These are phyloP conservation scores for Kodamaea sagamina DNA, from an alignment of 805 yeast genomes.

Conservation along the genomic window DNA sequence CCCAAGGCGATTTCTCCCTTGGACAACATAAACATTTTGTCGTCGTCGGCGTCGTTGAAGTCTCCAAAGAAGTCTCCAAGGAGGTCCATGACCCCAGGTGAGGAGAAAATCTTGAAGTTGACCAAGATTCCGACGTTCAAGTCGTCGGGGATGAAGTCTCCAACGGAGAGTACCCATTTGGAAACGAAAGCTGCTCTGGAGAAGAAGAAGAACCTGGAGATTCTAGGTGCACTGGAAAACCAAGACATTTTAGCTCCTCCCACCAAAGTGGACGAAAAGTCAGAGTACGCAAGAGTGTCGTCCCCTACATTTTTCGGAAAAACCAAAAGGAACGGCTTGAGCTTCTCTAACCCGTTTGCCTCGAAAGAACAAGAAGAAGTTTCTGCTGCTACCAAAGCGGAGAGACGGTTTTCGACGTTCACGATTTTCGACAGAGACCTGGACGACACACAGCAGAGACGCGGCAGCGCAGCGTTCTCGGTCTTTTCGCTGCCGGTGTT, in stretches of 20 bases:
- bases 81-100: conserved; percentile 25
- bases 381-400: background rate
- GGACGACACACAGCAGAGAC: conserved; percentile 7
- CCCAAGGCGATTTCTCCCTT: conserved; percentile 5
- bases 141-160: no score
- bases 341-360: conserved; percentile 4
- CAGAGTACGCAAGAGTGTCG: conserved; percentile 2
- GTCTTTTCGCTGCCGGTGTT: conserved; percentile 13
- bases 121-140: conserved; percentile 30
- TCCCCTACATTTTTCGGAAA: conserved; percentile 7
- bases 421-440: conserved; percentile 5
- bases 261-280: no score
- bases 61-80: conserved; percentile 16
- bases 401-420: conserved; percentile 7
- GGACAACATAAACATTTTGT: conserved; percentile 5
- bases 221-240: no score
- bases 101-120: conserved; percentile 24
- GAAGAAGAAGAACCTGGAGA: no score
- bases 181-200: no score
- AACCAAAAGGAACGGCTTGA: background rate
- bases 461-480: conserved; percentile 15
- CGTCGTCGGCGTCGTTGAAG: conserved; percentile 6
- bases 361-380: conserved; percentile 2
- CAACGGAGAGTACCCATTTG: no score
- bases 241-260: no score